Conservation (phyloP, 208 protist species). For the Spongospora subterranea region DNA sequence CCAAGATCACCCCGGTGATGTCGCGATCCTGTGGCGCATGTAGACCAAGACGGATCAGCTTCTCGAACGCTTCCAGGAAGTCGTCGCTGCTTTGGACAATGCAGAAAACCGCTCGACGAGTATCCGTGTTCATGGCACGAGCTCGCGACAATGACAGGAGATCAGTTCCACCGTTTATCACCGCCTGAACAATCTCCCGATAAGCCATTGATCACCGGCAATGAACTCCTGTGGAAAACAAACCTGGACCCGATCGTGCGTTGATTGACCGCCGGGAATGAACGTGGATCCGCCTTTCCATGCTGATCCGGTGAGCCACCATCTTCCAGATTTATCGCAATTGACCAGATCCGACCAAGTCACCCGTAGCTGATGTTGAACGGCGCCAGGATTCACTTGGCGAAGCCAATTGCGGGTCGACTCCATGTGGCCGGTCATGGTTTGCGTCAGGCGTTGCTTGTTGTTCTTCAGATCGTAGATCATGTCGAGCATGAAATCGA, state of each 20-base stretch:
- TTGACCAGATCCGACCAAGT: not conserved
- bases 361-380: not conserved
- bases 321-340: not conserved
- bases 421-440: not conserved
- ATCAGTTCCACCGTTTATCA: not conserved
- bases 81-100: not conserved
- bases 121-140: not conserved
- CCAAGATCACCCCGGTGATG: not conserved
- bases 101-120: slow-evolving; percentile 19
- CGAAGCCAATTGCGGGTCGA: not conserved
- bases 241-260: slow-evolving; percentile 27
- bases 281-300: not conserved
- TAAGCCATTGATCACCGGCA: not conserved
- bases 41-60: not conserved
- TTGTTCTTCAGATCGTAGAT: slow-evolving; percentile 58
- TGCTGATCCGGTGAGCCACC: slow-evolving; percentile 6
- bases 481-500: not conserved
- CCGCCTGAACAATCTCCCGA: not conserved
- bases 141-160: not conserved
- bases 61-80: slow-evolving; percentile 45
- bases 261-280: not conserved
- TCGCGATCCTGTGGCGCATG: not conserved
- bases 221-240: not conserved
- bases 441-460: not conserved
- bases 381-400: not conserved